These are phyloP conservation scores for Saccharomyces hybrid DNA, from an alignment of 1,139 yeast genomes.

Conservation along the genomic window DNA sequence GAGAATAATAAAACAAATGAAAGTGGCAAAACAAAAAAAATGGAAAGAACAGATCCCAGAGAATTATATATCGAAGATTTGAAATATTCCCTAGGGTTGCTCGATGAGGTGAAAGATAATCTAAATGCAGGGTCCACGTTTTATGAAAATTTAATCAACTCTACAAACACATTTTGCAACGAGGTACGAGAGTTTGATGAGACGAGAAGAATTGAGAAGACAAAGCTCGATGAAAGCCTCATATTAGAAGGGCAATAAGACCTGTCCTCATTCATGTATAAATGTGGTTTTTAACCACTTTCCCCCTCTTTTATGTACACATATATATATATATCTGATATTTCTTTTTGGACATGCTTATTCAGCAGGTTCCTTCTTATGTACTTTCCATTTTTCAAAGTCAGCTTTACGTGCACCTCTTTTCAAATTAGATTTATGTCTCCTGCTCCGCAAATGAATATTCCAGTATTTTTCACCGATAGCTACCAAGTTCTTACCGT, in stretches of 20 bases:
- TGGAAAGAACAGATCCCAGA: constrained; percentile 16
- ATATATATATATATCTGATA: constrained; percentile 1
- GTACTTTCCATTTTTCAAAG: constrained; percentile 37
- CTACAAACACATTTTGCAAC: constrained; percentile 14
- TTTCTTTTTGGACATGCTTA: constrained; percentile 3
- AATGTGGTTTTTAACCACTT: background rate
- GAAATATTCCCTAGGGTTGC: constrained; percentile 16
- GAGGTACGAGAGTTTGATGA: constrained; percentile 7
- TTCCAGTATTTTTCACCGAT: constrained; percentile 72
- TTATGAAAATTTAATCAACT: constrained; percentile 54
- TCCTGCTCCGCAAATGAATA: constrained; percentile 56
- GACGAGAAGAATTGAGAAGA: constrained; percentile 2
- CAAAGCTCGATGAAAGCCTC: background rate
- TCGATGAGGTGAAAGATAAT: constrained; percentile 41
- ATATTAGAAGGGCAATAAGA: background rate
- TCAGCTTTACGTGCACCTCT: constrained; percentile 39
- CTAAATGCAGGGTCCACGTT: constrained; percentile 64
- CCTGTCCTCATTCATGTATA: background rate
- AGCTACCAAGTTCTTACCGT: constrained; percentile 51
- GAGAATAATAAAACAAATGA: constrained; percentile 5
- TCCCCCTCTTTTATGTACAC: background rate
- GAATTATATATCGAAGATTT: constrained; percentile 23
- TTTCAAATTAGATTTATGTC: constrained; percentile 46
- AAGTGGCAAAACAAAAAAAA: background rate
- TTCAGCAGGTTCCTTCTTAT: background rate